Evolutionary conservation across 1,284 basidiomycete genomes (phyloP).

Genomic region (Ustilago trichophora): DNA sequence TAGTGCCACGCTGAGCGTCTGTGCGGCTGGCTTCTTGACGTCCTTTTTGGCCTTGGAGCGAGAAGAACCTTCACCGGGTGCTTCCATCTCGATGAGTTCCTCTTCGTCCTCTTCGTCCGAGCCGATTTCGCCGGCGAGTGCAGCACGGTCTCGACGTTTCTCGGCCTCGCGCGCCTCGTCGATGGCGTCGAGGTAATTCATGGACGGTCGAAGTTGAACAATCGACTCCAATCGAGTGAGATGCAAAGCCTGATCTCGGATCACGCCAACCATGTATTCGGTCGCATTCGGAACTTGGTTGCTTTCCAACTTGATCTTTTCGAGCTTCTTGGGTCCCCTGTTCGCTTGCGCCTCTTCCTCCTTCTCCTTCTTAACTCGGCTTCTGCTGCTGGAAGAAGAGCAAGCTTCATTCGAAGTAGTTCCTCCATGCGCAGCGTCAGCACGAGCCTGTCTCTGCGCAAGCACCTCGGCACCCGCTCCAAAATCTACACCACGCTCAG

Average conservation of each 20-base stretch:
- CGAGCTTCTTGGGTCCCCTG: slow-evolving; percentile 49
- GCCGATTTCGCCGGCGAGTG: slow-evolving; percentile 28
- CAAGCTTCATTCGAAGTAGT: slow-evolving; percentile 7
- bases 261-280: slow-evolving; percentile 63
- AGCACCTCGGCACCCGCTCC: slow-evolving; percentile 43
- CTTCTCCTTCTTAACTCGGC: slow-evolving; percentile 39
- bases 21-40: slow-evolving; percentile 40
- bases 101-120: slow-evolving; percentile 56
- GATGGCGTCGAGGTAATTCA: slow-evolving; percentile 64
- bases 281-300: slow-evolving; percentile 57
- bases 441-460: slow-evolving; percentile 45
- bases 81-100: slow-evolving; percentile 47
- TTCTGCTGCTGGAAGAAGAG: slow-evolving; percentile 12
- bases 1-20: slow-evolving; percentile 57
- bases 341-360: slow-evolving; percentile 25
- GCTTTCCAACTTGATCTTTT: slow-evolving; percentile 61
- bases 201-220: slow-evolving; percentile 62
- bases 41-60: slow-evolving; percentile 42
- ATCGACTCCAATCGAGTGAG: slow-evolving; percentile 58
- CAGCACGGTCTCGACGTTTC: slow-evolving; percentile 54
- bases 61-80: slow-evolving; percentile 25
- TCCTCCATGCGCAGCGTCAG: slow-evolving; percentile 38
- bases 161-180: slow-evolving; percentile 51
- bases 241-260: slow-evolving; percentile 60
- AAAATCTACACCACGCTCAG: slow-evolving; percentile 54